Percentiles rank a stretch among this genome's conserved stretches.
Conservation (phyloP, 805 yeast species). For the Metschnikowia rubicola region DNA sequence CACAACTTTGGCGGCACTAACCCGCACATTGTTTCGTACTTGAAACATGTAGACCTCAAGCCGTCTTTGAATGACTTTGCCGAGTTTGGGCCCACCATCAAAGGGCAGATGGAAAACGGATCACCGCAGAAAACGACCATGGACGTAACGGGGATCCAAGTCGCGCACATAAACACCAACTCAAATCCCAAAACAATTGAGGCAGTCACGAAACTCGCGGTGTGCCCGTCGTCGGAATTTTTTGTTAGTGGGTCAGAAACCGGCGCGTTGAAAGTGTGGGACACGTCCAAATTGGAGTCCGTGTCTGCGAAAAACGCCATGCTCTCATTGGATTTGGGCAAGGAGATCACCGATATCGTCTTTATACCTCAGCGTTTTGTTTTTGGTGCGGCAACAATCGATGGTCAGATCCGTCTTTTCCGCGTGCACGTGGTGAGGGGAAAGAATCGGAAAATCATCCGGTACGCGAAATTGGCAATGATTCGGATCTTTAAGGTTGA, state of each 20-base stretch:
- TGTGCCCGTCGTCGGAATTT: constrained; percentile 59
- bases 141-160: constrained; percentile 2
- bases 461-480: constrained; percentile 22
- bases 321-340: constrained; percentile 42
- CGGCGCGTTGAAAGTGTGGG: constrained; percentile 80
- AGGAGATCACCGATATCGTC: constrained; percentile 46
- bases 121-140: not conserved
- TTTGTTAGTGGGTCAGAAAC: constrained; percentile 76
- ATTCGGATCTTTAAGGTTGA: constrained; percentile 12
- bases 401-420: constrained; percentile 43
- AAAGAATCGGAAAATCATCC: constrained; percentile 30
- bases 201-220: constrained; percentile 51
- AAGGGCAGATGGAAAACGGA: constrained; percentile 6
- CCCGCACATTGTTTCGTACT: constrained; percentile 56
- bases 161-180: constrained; percentile 50
- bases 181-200: constrained; percentile 36
- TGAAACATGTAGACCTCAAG: constrained; percentile 50
- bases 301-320: constrained; percentile 47
- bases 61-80: constrained; percentile 57
- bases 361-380: constrained; percentile 56
- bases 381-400: constrained; percentile 52
- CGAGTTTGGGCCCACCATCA: constrained; percentile 55
- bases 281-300: constrained; percentile 57
- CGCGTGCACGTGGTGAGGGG: constrained; percentile 33
- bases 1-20: constrained; percentile 69